phyloP scores from a whole-genome alignment of 805 yeast species.

The Sugiyamaella marilandica region DNA sequence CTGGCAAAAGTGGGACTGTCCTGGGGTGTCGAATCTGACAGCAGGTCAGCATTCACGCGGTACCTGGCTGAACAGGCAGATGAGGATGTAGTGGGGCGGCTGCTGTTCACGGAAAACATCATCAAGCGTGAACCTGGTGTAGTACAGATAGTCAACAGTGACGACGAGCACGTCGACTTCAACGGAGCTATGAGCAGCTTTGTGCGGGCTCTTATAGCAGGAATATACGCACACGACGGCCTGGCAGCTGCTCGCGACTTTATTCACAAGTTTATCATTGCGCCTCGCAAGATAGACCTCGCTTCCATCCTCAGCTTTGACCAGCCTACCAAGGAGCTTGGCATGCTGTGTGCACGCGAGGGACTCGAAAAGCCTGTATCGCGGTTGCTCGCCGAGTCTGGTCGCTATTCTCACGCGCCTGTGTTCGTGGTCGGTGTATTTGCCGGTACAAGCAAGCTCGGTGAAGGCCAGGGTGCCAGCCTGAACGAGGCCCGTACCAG shows the following conservation, averaged over 20 bases:
- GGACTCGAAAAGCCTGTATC: conserved; percentile 69
- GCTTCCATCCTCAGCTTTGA: conserved; percentile 71
- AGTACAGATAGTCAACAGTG: conserved; percentile 44
- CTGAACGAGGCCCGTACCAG: conserved; percentile 87
- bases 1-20: conserved; percentile 59
- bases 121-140: conserved; percentile 22
- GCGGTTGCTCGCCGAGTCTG: conserved; percentile 87
- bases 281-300: conserved; percentile 73
- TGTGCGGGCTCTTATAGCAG: conserved; percentile 80
- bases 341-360: conserved; percentile 71
- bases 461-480: conserved; percentile 92
- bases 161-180: conserved; percentile 38
- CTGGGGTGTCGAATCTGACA: conserved; percentile 90
- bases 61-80: conserved; percentile 65
- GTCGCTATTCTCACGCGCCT: conserved; percentile 78
- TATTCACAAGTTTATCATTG: conserved; percentile 64
- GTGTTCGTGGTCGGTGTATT: conserved; percentile 89
- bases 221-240: conserved; percentile 70
- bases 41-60: conserved; percentile 56
- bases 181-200: conserved; percentile 51
- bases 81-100: conserved; percentile 41
- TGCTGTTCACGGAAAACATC: conserved; percentile 15
- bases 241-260: conserved; percentile 60
- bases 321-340: conserved; percentile 80
- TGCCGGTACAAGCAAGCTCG: conserved; percentile 73